Conservation (phyloP, 352 stramenopile genomes). For the Phytophthora hybrid region DNA sequence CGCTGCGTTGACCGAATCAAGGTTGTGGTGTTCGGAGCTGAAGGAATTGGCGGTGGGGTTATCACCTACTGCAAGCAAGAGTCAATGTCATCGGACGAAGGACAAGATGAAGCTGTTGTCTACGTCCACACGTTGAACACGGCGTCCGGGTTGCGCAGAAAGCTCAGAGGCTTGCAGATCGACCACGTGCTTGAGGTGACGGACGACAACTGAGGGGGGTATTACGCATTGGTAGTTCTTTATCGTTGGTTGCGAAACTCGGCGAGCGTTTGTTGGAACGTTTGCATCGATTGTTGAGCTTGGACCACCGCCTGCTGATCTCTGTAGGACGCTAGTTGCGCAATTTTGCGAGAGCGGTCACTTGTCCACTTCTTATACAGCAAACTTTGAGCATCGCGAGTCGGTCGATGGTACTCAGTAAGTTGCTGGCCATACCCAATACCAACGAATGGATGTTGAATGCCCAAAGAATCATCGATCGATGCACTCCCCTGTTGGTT, state of each 20-base stretch:
- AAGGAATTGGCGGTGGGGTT: conserved; percentile 50
- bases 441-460: not conserved
- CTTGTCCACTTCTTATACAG: conserved; percentile 42
- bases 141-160: conserved; percentile 60
- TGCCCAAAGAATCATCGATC: too few relatives aligned
- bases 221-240: not conserved
- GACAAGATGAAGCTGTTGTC: conserved; percentile 8
- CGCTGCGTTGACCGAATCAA: conserved; percentile 56
- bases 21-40: conserved; percentile 59
- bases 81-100: not conserved
- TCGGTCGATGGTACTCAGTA: not conserved
- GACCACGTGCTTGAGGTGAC: conserved; percentile 48
- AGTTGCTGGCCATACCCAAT: not conserved
- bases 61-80: conserved; percentile 74
- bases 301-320: conserved; percentile 26
- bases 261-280: conserved; percentile 49
- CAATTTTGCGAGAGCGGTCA: conserved; percentile 34
- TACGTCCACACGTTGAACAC: conserved; percentile 80
- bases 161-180: conserved; percentile 60
- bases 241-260: conserved; percentile 30
- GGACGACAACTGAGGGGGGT: not conserved
- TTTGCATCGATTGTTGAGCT: conserved; percentile 58
- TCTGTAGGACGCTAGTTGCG: conserved; percentile 24
- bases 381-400: conserved; percentile 35
- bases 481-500: not conserved